phyloP scores from a whole-genome alignment of 2,329 filamentous ascomycete species.

The Sarocladium strictum region DNA sequence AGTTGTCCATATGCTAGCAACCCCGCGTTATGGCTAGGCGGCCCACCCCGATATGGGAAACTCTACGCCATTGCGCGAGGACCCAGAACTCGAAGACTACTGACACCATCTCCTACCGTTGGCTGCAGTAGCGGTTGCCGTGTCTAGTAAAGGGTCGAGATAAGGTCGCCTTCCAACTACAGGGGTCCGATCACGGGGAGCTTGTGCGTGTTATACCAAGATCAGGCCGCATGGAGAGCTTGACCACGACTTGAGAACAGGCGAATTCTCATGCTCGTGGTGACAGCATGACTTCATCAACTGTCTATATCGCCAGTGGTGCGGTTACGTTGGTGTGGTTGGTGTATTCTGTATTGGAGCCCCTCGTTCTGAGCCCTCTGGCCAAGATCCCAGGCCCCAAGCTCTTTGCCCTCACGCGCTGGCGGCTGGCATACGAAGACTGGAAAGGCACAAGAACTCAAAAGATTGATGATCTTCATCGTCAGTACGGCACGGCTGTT shows the following conservation, averaged over 20 bases:
- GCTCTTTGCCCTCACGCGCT: constrained; percentile 34
- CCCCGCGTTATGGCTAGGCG: no score
- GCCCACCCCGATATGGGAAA: no score
- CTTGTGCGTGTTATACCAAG: no score
- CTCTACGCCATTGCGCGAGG: no score
- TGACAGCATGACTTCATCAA: not conserved
- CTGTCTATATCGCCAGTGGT: not conserved
- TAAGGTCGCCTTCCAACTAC: no score
- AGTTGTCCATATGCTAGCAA: not conserved
- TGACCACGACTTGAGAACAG: no score
- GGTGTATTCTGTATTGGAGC: constrained; percentile 5
- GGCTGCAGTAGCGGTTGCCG: no score
- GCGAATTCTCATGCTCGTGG: not conserved
- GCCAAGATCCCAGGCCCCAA: constrained; percentile 30
- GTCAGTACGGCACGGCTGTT: constrained; percentile 38
- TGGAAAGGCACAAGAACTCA: constrained; percentile 35
- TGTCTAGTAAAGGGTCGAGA: no score
- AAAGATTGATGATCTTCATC: constrained; percentile 35
- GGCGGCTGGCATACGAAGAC: constrained; percentile 39
- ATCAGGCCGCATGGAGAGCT: no score
- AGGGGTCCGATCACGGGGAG: no score
- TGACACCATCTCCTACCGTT: no score
- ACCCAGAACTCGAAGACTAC: no score
- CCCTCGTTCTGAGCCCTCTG: constrained; percentile 13
- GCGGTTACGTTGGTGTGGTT: not conserved